Conservation (phyloP, 192 early-diverging fungal genomes). For the Coemansia sp. region DNA sequence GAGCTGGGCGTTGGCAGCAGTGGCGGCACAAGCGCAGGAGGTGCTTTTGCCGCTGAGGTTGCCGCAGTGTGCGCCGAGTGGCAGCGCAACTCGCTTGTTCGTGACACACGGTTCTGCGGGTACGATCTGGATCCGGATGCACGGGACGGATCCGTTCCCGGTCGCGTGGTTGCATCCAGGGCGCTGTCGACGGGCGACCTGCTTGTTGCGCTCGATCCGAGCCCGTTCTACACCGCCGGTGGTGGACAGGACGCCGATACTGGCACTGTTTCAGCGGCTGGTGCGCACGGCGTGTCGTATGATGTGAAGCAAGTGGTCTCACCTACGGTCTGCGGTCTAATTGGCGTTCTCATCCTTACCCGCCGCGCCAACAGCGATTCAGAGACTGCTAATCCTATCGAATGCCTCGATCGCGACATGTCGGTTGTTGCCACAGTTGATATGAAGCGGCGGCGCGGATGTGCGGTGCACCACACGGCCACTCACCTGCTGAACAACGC, state of each 20-base stretch:
- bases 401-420: constrained; percentile 58
- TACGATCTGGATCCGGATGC: constrained; percentile 71
- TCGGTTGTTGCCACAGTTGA: constrained; percentile 74
- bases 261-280: constrained; percentile 70
- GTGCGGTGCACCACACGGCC: constrained; percentile 94
- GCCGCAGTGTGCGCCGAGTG: constrained; percentile 78
- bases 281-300: constrained; percentile 59
- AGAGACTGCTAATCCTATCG: constrained; percentile 57
- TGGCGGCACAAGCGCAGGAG: constrained; percentile 9
- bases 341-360: constrained; percentile 82
- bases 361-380: constrained; percentile 80
- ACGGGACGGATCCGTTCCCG: constrained; percentile 65
- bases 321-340: constrained; percentile 32
- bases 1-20: neutral
- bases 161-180: constrained; percentile 27
- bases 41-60: constrained; percentile 78
- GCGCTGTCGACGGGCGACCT: constrained; percentile 50
- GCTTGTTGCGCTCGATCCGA: constrained; percentile 82
- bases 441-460: constrained; percentile 79
- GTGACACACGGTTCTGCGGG: constrained; percentile 79
- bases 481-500: constrained; percentile 96
- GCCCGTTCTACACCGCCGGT: constrained; percentile 93
- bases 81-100: constrained; percentile 58
- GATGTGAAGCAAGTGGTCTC: constrained; percentile 63
- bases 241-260: constrained; percentile 95